Evolutionary conservation across 176 grass and related monocot species (phyloP).

Genomic region (Eleusine indica): DNA sequence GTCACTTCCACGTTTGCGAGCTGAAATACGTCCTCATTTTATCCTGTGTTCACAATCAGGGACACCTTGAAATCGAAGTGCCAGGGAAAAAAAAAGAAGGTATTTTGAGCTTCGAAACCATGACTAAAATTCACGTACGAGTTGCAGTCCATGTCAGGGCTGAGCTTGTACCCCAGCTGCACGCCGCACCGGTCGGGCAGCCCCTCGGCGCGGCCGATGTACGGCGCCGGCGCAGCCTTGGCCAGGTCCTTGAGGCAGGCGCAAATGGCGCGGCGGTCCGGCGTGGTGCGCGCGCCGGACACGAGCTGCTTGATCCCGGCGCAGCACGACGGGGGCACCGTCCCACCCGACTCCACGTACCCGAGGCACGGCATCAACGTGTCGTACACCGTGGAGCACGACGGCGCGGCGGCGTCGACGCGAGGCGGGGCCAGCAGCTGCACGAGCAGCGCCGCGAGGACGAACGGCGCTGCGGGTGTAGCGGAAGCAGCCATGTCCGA

Average conservation of each 20-base stretch:
- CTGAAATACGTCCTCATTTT: neutral
- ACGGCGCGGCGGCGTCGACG: conserved; percentile 14
- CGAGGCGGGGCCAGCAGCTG: neutral
- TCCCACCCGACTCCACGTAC: conserved; percentile 56
- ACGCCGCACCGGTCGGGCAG: conserved; percentile 51
- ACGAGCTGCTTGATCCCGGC: conserved; percentile 39
- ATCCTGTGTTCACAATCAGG: neutral
- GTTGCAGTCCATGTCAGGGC: conserved; percentile 52
- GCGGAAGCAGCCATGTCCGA: neutral
- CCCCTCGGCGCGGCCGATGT: conserved; percentile 44
- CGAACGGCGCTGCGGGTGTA: conserved; percentile 19
- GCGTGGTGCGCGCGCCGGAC: conserved; percentile 25
- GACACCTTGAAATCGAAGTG: neutral
- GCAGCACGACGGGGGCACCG: conserved; percentile 51
- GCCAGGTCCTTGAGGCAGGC: conserved; percentile 57
- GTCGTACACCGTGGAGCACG: conserved; percentile 63
- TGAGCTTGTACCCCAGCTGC: conserved; percentile 50
- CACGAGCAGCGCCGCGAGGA: conserved; percentile 1
- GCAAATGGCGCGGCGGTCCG: conserved; percentile 54
- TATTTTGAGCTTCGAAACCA: neutral
- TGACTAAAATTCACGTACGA: conserved; percentile 12
- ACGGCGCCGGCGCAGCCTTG: conserved; percentile 24
- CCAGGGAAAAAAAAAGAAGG: neutral
- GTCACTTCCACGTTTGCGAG: neutral
- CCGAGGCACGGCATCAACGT: conserved; percentile 57